phyloP scores from a whole-genome alignment of 139 green algal species.

The Micractinium sp. region DNA sequence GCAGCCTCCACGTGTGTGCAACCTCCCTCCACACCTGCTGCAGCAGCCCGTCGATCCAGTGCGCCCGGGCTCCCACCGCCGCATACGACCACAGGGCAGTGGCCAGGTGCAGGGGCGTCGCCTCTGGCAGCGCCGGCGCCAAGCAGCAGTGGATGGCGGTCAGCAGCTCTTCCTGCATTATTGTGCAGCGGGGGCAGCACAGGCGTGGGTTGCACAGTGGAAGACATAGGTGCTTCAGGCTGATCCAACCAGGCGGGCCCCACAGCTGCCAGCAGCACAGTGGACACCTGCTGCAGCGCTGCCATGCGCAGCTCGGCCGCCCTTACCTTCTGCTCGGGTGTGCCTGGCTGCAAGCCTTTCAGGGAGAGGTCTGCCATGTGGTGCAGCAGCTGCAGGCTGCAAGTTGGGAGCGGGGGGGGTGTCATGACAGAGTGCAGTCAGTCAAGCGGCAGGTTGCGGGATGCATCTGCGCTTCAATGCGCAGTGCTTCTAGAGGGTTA shows the following conservation, averaged over 20 bases:
- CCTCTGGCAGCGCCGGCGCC: neutral
- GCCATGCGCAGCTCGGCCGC: no score
- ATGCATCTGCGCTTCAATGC: neutral
- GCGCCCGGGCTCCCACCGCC: neutral
- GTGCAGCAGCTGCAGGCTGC: conserved; percentile 38
- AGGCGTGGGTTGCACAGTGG: neutral
- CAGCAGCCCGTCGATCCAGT: neutral
- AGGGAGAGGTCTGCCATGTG: conserved; percentile 24
- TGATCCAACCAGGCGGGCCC: no score
- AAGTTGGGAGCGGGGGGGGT: no score
- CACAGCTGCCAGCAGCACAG: neutral
- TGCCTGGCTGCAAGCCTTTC: neutral
- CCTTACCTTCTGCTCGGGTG: neutral
- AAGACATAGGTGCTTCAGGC: no score
- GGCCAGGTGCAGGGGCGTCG: neutral
- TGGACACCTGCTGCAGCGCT: no score
- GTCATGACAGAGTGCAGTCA: neutral
- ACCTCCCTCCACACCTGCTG: neutral
- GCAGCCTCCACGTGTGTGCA: no score
- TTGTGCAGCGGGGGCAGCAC: neutral
- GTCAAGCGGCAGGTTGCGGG: neutral
- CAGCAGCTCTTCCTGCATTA: conserved; percentile 2
- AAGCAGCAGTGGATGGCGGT: neutral
- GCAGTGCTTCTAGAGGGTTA: neutral
- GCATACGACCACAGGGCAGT: conserved; percentile 22